Conservation (phyloP, 2,329 filamentous ascomycete species). For the Trichoderma simmonsii region DNA sequence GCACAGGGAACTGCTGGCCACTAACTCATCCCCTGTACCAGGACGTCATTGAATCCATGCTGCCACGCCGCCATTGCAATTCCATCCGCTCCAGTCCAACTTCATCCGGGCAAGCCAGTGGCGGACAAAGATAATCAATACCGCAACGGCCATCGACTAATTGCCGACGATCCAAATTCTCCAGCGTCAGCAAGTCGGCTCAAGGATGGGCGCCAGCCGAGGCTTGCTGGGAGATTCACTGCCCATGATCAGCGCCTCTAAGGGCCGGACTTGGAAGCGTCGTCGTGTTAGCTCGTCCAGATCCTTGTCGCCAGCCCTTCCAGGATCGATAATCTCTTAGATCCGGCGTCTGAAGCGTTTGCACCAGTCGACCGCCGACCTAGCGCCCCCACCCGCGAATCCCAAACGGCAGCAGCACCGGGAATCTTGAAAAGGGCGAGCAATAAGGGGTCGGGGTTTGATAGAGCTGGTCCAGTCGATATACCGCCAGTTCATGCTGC, state of each 20-base stretch:
- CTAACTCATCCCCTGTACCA: not conserved
- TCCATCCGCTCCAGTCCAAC: not conserved
- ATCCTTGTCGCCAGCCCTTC: not conserved
- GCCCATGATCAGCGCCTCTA: not conserved
- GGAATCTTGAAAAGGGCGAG: not conserved
- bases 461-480: not conserved
- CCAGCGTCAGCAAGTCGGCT: not conserved
- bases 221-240: not conserved
- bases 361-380: not conserved
- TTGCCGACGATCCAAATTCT: slow-evolving; percentile 9
- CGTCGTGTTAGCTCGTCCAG: not conserved
- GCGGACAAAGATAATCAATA: not conserved
- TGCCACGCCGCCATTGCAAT: not conserved
- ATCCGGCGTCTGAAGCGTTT: not conserved
- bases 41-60: not conserved
- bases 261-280: not conserved
- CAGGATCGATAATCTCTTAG: slow-evolving; percentile 11
- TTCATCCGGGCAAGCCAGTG: not conserved
- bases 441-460: not conserved
- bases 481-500: not conserved
- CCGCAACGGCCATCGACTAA: slow-evolving; percentile 4
- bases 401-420: not conserved
- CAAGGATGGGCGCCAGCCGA: not conserved
- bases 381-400: not conserved
- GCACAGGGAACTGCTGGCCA: not conserved